Base-by-base conservation (phyloP, 805 yeast genomes). In the Candida gorgasii region DNA sequence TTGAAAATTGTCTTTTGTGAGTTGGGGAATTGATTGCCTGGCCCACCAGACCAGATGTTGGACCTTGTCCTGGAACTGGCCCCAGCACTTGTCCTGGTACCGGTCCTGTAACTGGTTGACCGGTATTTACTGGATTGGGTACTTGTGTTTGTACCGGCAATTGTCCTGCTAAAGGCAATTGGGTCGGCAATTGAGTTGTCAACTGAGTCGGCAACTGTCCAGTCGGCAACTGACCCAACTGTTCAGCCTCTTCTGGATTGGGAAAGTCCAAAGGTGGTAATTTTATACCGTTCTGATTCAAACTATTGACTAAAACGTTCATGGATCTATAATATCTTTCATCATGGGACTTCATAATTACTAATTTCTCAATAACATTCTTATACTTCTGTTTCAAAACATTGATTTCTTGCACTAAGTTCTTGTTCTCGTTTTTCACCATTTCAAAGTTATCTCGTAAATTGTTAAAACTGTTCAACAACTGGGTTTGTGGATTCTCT, bases 221-320 rank as follows among this genome's bases (percentile, higher is more conserved):
- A n/a, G n/a, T n/a, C n/a, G 37, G 15, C 5, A 6, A 12, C 14
- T 13, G 18, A 7, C 8, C 6, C n/a, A 29, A 29, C 15, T 15
- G 20, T 19, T 23, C 31, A 20, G 4, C 7, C 14, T 35, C 37
- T 30, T 27, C 28, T 16, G 67, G 73, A 43, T 63, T 64, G 5
- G 86, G 86, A 35, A 80, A 61, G 43, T 80, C 84, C 24, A 82
- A 63, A 2, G 74, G 76, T 2, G 90, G 89, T n/a, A 85, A 50
- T 42, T 84, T 77, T 35, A 84, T 78, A 2, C 93, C 93, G 12
- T 79, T 70, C 48, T 71, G 80, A 5, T 65, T 52, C 30, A 86
- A 61, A 29, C 79, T 65, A 38, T 69, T 68, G 18, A 78, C 69
- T 23, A 86, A 58, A 1, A 73, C 54, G 30, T 71, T 71, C 49